phyloP scores from a whole-genome alignment of 768 basidiomycete genomes.

The Mycena haematopus region DNA sequence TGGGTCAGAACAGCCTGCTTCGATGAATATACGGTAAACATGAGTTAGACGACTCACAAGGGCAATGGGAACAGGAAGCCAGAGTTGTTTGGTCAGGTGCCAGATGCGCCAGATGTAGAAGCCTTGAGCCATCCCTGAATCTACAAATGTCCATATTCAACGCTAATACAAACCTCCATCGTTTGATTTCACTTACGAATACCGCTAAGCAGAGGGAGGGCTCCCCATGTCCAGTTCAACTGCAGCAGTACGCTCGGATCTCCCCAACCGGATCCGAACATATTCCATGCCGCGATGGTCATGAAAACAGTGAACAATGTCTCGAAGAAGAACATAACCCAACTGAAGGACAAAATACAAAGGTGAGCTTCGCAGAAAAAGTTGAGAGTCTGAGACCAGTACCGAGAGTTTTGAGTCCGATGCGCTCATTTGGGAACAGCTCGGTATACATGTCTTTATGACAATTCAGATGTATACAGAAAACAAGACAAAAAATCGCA shows the following conservation, averaged over 20 bases:
- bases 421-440: constrained; percentile 15
- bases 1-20: too few species aligned
- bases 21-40: too few species aligned
- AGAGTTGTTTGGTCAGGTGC: not conserved
- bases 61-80: too few species aligned
- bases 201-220: constrained; percentile 13
- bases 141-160: not conserved
- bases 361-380: not conserved
- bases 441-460: constrained; percentile 25
- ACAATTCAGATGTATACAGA: not conserved
- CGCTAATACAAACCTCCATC: not conserved
- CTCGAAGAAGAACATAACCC: constrained; percentile 23
- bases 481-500: not conserved
- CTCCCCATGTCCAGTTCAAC: constrained; percentile 26
- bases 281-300: constrained; percentile 29
- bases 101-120: constrained; percentile 15
- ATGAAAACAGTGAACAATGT: constrained; percentile 21
- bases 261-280: constrained; percentile 27
- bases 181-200: constrained; percentile 15
- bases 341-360: constrained; percentile 17
- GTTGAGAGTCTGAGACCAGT: not conserved
- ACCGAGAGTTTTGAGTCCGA: constrained; percentile 20
- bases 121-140: not conserved
- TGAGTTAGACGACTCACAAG: too few species aligned
- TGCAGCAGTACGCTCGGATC: constrained; percentile 6